phyloP scores from a whole-genome alignment of 2,329 filamentous ascomycete species.

The Cercospora sp. region DNA sequence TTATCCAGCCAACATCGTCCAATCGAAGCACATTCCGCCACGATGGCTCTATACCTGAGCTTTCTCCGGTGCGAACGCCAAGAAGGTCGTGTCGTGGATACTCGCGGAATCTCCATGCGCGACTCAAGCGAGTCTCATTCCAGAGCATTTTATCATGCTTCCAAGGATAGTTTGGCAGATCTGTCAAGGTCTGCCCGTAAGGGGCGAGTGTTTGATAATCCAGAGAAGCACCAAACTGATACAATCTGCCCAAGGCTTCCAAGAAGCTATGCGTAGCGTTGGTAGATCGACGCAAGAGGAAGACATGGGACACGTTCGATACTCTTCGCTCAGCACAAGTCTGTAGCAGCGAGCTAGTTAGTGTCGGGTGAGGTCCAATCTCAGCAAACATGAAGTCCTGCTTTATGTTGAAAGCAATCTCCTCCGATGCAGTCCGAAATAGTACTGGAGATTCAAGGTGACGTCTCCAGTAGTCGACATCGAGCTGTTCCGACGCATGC shows the following conservation, averaged over 20 bases:
- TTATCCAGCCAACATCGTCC: slow-evolving; percentile 19
- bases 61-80: slow-evolving; percentile 16
- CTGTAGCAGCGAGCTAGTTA: no score
- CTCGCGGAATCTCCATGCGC: slow-evolving; percentile 16
- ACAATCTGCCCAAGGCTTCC: not conserved
- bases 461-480: no score
- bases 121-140: slow-evolving; percentile 15
- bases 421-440: no score
- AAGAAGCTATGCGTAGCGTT: no score
- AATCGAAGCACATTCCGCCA: slow-evolving; percentile 21
- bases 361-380: no score
- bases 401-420: no score
- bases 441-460: no score
- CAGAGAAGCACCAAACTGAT: slow-evolving; percentile 5
- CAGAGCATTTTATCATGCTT: slow-evolving; percentile 18
- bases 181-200: slow-evolving; percentile 7
- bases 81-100: slow-evolving; percentile 16
- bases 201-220: not conserved
- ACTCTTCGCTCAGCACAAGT: no score
- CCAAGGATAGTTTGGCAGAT: slow-evolving; percentile 22
- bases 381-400: no score
- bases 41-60: slow-evolving; percentile 2
- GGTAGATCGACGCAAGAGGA: no score
- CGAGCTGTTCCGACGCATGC: no score
- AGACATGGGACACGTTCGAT: no score